Evolutionary conservation across 2,329 filamentous ascomycete genomes (phyloP), one percentile per base, ranked within the genome.

Genomic region (Nemania serpens): DNA sequence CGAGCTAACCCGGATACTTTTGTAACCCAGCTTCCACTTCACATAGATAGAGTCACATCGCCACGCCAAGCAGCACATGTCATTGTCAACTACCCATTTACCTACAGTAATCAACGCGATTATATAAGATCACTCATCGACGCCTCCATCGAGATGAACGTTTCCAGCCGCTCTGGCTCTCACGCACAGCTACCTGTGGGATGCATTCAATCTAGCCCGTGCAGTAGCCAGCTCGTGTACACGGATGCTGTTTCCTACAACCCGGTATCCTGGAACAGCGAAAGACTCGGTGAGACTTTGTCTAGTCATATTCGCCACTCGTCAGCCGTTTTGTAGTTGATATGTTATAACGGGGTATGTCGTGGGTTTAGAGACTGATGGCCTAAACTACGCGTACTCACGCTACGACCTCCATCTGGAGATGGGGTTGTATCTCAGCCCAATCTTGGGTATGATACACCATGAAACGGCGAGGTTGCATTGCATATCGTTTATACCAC

Each of bases 21-120:
- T 46, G 39, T 20, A 55, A 43, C 22, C 12, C 18, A 46, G 25
- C 4, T 29, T 29, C 3, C 25, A 29, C 25, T 29, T 29, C 4
- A 29, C 25, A 29, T 29, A 29, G 7, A 7, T 29, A 3, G n/a
- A n/a, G 25, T 29, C 25, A 7, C 25, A 29, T 29, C 7, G 25
- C 5, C 36, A 10, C 50, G 42, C 43, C 49, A 43, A 50, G 49
- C 25, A 18, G 36, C 49, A 45, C 53, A 48, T 43, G 36, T 42
- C 52, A 52, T 34, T 20, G n/a, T 22, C 25, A 52, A 36, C 55
- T 39, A 18, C 46, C 20, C 25, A 39, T 3, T 15, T 41, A 46
- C 34, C 45, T 63, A 64, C 62, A 64, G 62, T 64, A 64, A 64
- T 64, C 59, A 60, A 22, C 22, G 4, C 3, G 61, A 56, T 60